Evolutionary conservation across 2,329 filamentous ascomycete genomes (phyloP), one percentile per base, ranked within the genome.

Genomic region (Cladorrhinum sp.): DNA sequence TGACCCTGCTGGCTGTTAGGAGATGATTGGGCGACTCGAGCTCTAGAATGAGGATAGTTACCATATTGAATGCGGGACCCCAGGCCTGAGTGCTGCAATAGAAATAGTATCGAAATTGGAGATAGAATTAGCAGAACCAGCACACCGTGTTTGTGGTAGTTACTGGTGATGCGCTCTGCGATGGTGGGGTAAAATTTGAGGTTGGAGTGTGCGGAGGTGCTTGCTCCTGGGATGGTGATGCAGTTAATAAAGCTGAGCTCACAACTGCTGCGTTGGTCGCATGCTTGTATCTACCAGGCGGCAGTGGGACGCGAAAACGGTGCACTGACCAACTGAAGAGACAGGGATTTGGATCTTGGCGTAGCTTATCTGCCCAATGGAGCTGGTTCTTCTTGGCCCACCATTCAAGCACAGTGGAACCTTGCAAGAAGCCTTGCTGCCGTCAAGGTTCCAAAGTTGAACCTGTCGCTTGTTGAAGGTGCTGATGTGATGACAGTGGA

Each of bases 1-100:
- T 91, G 89, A 82, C 90, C 90, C 90, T 92, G 67, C 57, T 61
- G 51, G 7, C 22, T 51, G 66, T 68, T 60, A 69, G 65, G 55
- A 59, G 23, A 48, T 18, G 52, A 6, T 50, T 36, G 18, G 24
- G 50, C 45, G 24, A 52, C 45, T 16, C 23, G 38, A 20, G 20
- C 25, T 18, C n/a, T n/a, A 36, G 6, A 29, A 8, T 22, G 29
- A 5, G 13, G 50, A 3, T 50, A 57, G 68, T 48, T 63, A 72
- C 71, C 71, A 73, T 73, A 55, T 64, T 68, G 66, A 36, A 25
- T 41, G 24, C 41, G 22, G 53, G 53, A 56, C 38, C 53, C 8
- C 53, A 45, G 53, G 13, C 24, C 53, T 36, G 38, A 49, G 38
- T 45, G 41, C 18, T 49, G 38, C 25, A 25, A 12, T 24, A 27